These are phyloP conservation scores for Mortierella sp. DNA, from an alignment of 371 early-diverging fungal genomes.

Conservation along the genomic window DNA sequence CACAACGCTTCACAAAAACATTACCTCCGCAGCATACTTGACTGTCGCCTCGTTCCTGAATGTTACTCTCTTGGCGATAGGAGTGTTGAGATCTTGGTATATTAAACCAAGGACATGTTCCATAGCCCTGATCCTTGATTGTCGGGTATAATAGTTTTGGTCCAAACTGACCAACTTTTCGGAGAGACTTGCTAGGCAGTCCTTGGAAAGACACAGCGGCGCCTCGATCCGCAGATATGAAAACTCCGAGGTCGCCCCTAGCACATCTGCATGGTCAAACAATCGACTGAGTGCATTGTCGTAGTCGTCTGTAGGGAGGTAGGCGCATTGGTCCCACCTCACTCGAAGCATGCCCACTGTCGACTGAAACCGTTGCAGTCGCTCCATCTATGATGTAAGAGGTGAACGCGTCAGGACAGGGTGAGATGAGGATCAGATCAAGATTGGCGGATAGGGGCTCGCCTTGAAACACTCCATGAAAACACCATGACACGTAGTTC, in stretches of 20 bases:
- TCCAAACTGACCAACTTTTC: constrained; percentile 40
- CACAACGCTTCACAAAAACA: neutral
- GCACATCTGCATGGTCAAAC: constrained; percentile 37
- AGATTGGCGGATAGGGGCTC: neutral
- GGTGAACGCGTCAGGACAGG: neutral
- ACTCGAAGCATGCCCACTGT: constrained; percentile 45
- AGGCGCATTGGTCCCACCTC: constrained; percentile 53
- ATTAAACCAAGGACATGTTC: constrained; percentile 45
- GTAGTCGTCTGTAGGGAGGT: constrained; percentile 41
- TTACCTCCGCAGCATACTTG: constrained; percentile 54
- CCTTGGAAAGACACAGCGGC: constrained; percentile 47
- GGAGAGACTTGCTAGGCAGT: constrained; percentile 44
- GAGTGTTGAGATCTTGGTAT: constrained; percentile 43
- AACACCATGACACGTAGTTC: neutral
- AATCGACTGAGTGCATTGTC: constrained; percentile 43
- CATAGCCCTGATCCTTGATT: constrained; percentile 51
- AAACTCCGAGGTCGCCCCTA: constrained; percentile 13
- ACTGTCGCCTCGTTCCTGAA: constrained; percentile 49
- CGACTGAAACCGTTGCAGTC: constrained; percentile 38
- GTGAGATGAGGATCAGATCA: neutral
- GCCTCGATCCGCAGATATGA: constrained; percentile 37
- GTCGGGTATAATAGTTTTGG: constrained; percentile 49
- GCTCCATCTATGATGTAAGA: constrained; percentile 20
- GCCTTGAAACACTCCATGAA: neutral
- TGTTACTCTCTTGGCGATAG: constrained; percentile 16